Evolutionary conservation across 805 yeast genomes (phyloP), one percentile per base, ranked within the genome.

Genomic region (Scheffersomyces coipomensis): DNA sequence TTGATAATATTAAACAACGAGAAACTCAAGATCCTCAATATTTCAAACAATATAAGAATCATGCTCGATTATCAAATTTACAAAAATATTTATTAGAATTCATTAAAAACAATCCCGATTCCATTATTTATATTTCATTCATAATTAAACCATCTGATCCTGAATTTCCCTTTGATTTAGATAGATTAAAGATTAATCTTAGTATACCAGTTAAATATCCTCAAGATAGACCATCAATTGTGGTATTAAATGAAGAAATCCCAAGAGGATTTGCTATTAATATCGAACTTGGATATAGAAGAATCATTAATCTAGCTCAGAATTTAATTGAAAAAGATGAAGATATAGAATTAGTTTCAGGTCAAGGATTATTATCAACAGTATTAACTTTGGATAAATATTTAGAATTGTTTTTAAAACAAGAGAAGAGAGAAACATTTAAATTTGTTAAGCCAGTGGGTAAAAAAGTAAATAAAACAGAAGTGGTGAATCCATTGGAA

Each of bases 251-350:
- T 59, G 73, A 75, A 24, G 87, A 83, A 23, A 81, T 85, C 11
- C 88, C 91, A 1, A 65, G 79, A 41, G 91, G 90, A 0, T 80
- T 62, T 53, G 76, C 86, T 11, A 65, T 74, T 11, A 84, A 84
- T 47, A 66, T 85, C n/a, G 91, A 85, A 51, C 48, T 58, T 4
- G 91, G 89, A 5, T 85, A 81, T 56, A 62, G 61, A 30, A 56
- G 62, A 33, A 78, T 81, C 16, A 74, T 51, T 6, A 43, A 44
- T 5, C 35, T 58, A 4, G 62, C 66, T 12, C 38, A 42, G 37
- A 24, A 33, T 12, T 38, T 44, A 29, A 60, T 46, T 25, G 44
- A 46, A 30, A 40, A 39, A n/a, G 58, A 52, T 23, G 55, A 50
- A 30, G 58, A 52, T 2, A 51, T 53, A 2, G 56, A 52, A 22